phyloP scores from a whole-genome alignment of 2,329 filamentous ascomycete species.

The Eutypa lata region DNA sequence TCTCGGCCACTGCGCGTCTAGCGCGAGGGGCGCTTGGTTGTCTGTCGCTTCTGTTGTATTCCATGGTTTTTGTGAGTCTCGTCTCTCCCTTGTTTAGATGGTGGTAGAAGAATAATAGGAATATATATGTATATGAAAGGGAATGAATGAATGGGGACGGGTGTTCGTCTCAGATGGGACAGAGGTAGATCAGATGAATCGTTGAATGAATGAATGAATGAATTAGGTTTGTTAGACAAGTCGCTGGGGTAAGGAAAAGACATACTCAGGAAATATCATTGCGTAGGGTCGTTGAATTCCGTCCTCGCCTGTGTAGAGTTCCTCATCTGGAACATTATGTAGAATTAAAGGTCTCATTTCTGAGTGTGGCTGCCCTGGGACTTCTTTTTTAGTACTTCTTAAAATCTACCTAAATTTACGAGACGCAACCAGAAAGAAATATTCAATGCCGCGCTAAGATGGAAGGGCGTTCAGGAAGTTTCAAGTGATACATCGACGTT shows the following conservation, averaged over 20 bases:
- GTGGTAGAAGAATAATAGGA: background rate
- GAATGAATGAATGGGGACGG: background rate
- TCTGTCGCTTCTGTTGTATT: slow-evolving; percentile 47
- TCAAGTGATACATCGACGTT: too few species aligned
- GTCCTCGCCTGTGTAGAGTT: slow-evolving; percentile 64
- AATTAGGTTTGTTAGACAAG: too few species aligned
- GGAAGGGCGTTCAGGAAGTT: too few species aligned
- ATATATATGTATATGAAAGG: background rate
- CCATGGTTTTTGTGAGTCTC: slow-evolving; percentile 12
- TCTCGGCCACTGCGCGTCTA: slow-evolving; percentile 54
- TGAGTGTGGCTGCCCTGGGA: background rate
- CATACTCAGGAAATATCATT: slow-evolving; percentile 63
- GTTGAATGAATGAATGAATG: background rate
- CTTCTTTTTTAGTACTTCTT: background rate
- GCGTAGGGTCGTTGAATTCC: slow-evolving; percentile 64
- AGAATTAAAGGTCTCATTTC: slow-evolving; percentile 63
- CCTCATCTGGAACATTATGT: slow-evolving; percentile 67
- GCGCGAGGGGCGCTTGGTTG: slow-evolving; percentile 45
- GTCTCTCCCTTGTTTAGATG: too few species aligned
- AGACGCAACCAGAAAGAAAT: too few species aligned
- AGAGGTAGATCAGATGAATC: background rate
- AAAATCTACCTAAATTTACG: background rate
- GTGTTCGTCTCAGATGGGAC: background rate
- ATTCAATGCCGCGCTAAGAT: too few species aligned
- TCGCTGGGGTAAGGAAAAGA: background rate